Percentiles rank a stretch among this genome's conserved stretches.
phyloP scores from a whole-genome alignment of 768 basidiomycete species.

The Mycena chlorophos region DNA sequence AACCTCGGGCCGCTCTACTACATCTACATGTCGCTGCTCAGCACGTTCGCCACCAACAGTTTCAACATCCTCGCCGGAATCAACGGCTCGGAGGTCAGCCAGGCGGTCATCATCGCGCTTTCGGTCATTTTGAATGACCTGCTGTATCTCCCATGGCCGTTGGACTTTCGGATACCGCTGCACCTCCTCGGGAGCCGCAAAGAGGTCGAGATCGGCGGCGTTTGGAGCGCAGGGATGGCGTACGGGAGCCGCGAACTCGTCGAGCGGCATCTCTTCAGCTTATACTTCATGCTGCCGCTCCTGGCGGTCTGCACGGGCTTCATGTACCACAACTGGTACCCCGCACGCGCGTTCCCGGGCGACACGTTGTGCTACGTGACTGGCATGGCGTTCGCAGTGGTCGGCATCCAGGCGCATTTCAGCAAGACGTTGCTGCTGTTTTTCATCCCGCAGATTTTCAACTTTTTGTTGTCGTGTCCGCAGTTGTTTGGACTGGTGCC shows the following conservation, averaged over 20 bases:
- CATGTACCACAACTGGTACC: slow-evolving; percentile 98
- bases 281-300: slow-evolving; percentile 96
- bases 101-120: slow-evolving; percentile 87
- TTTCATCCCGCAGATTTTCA: slow-evolving; percentile 98
- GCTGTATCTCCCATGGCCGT: slow-evolving; percentile 88
- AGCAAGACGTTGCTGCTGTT: slow-evolving; percentile 95
- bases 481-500: slow-evolving; percentile 93
- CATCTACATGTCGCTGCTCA: slow-evolving; percentile 92
- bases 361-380: slow-evolving; percentile 97
- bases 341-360: slow-evolving; percentile 90
- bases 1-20: slow-evolving; percentile 95
- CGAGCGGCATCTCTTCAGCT: slow-evolving; percentile 89
- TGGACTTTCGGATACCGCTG: slow-evolving; percentile 70
- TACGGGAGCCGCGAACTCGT: slow-evolving; percentile 85
- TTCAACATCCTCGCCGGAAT: slow-evolving; percentile 99
- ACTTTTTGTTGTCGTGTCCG: slow-evolving; percentile 91
- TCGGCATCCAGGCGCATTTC: slow-evolving; percentile 96
- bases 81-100: slow-evolving; percentile 93
- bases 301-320: slow-evolving; percentile 89
- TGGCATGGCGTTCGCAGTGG: slow-evolving; percentile 98
- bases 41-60: slow-evolving; percentile 95
- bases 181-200: slow-evolving; percentile 66
- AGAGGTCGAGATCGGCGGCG: slow-evolving; percentile 74
- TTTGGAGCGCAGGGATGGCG: slow-evolving; percentile 83
- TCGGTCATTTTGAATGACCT: slow-evolving; percentile 92